Evolutionary conservation across 2,329 filamentous ascomycete genomes (phyloP), one percentile per base, ranked within the genome.

Genomic region (Alternaria solani): DNA sequence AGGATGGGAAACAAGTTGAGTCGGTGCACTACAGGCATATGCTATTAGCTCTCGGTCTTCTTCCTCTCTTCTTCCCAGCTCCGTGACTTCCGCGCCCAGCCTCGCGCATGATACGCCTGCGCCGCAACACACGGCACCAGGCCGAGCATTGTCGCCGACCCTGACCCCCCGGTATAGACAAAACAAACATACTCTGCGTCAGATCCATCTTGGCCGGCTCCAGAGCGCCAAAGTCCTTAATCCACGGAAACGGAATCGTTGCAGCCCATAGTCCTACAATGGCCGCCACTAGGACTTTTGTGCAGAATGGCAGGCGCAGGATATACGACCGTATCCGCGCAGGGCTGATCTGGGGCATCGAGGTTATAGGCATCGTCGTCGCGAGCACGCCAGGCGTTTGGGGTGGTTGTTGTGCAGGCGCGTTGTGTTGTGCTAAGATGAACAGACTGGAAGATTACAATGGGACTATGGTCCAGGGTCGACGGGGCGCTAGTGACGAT

Each of bases 1-100:
- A 97, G 88, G 57, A 99, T 83, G 1, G 94, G 93, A 75, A 93
- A 99, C 0, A 94, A 96, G 76, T 97, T 97, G 36, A 96, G 85
- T 62, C 95, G 89, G 80, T 97, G 94, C 82, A 96, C 94, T 97
- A 77, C 53, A 51, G 38, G 46, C 23, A 28, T 14, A 5, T 30
- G 38, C 7, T 12, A 49, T 71, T 61, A 71, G 69, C 66, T 32
- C n/a, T 18, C 36, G 12, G 38, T 44, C 30, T 39, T 42, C 26
- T 12, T 34, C 39, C 46, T 16, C 32, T 44, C 30, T 39, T 42
- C 26, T 12, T 34, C 39, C 46, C 32, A 26, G 39, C 34, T 43
- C 25, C 28, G n/a, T 47, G 30, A 46, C 25, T 36, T 51, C 53
- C 41, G 43, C 36, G 46, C 32, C 30, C 32, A 42, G 3, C 41